Percentiles rank a stretch among this genome's conserved stretches.
These are phyloP conservation scores for Populus trichocarpa DNA, from an alignment of 441 rosid genomes.

Conservation along the genomic window DNA sequence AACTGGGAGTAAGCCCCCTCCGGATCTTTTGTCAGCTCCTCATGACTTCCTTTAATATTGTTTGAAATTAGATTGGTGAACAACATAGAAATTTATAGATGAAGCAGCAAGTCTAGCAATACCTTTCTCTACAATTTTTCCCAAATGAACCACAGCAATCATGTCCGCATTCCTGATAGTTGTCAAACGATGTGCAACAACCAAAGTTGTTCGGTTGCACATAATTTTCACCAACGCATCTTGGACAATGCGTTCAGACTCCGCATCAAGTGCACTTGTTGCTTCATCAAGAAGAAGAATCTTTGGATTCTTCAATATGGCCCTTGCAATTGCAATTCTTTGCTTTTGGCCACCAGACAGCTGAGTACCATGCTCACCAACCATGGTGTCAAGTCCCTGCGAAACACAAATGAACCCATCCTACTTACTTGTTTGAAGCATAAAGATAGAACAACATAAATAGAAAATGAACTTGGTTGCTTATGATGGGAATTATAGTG, in stretches of 20 bases:
- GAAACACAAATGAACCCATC: background rate
- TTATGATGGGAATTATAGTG: background rate
- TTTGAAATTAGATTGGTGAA: background rate
- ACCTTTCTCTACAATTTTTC: conserved; percentile 72
- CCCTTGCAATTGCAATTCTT: conserved; percentile 68
- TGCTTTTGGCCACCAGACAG: conserved; percentile 72
- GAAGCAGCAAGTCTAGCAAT: conserved; percentile 1
- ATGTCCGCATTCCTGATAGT: conserved; percentile 61
- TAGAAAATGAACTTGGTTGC: background rate
- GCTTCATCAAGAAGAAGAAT: conserved; percentile 67
- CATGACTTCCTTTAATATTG: conserved; percentile 45
- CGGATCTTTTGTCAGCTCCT: conserved; percentile 49
- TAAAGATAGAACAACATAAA: background rate
- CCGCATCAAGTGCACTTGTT: conserved; percentile 72
- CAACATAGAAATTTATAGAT: background rate
- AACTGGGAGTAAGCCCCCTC: conserved; percentile 64
- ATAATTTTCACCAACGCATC: conserved; percentile 60
- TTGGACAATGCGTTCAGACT: conserved; percentile 68
- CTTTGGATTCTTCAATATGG: conserved; percentile 55
- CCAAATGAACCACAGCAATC: conserved; percentile 63
- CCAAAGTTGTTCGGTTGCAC: conserved; percentile 62
- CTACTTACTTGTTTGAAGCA: background rate
- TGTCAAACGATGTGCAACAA: conserved; percentile 74
- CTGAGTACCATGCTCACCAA: conserved; percentile 77
- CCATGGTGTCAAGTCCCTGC: conserved; percentile 74